phyloP scores from a whole-genome alignment of 2,329 filamentous ascomycete genomes.

The Hypoxylon sp. region DNA sequence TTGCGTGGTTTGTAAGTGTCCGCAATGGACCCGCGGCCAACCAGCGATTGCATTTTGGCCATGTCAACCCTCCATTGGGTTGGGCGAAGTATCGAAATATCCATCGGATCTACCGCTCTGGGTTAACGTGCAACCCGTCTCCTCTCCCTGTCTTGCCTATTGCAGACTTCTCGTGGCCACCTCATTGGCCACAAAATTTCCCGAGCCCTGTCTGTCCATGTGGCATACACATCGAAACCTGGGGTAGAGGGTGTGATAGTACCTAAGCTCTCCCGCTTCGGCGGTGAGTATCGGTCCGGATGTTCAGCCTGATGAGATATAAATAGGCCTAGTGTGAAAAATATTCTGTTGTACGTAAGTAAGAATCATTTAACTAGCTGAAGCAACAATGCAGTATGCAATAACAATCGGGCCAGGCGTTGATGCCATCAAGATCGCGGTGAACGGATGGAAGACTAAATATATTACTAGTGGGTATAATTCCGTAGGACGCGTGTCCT shows the following conservation, averaged over 20 bases:
- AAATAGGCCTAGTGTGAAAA: constrained; percentile 15
- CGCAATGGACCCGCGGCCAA: constrained; percentile 15
- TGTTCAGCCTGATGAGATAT: constrained; percentile 41
- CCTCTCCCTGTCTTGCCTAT: constrained; percentile 29
- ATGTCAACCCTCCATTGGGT: constrained; percentile 32
- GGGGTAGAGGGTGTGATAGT: constrained; percentile 35
- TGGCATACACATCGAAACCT: constrained; percentile 38
- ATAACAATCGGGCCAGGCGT: constrained; percentile 22
- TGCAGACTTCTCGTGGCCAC: constrained; percentile 28
- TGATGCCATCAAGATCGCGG: constrained; percentile 20
- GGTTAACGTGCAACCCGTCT: constrained; percentile 35
- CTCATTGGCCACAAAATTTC: constrained; percentile 42
- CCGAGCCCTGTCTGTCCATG: constrained; percentile 33
- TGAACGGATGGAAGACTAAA: constrained; percentile 25
- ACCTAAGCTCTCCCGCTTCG: background rate
- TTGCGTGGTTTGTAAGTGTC: constrained; percentile 12
- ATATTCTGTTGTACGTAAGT: constrained; percentile 15
- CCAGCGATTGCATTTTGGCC: constrained; percentile 21
- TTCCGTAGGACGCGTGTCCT: constrained; percentile 46
- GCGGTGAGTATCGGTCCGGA: constrained; percentile 26
- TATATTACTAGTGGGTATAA: constrained; percentile 50
- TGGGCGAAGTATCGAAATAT: constrained; percentile 40
- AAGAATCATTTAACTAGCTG: background rate
- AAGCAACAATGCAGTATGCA: constrained; percentile 15
- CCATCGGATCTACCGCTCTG: constrained; percentile 36